Percentiles rank a stretch among this genome's conserved stretches.
phyloP scores from a whole-genome alignment of 2,329 filamentous ascomycete species.

The Stylonectria norvegica region DNA sequence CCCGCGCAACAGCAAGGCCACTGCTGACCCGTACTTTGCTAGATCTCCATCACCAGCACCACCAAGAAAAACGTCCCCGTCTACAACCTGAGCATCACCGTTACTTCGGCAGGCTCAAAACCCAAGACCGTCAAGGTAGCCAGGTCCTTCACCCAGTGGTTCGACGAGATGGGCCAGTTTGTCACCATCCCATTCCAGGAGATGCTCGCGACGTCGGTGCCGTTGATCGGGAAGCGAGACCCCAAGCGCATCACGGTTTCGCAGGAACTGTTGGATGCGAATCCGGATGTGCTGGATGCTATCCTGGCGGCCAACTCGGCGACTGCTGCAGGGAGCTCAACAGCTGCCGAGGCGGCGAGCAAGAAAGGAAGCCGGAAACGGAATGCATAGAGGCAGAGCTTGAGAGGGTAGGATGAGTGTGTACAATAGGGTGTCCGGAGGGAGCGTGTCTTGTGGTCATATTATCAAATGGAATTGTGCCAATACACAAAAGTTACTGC shows the following conservation, averaged over 20 bases:
- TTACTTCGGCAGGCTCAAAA: constrained; percentile 40
- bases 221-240: constrained; percentile 63
- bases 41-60: constrained; percentile 71
- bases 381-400: constrained; percentile 35
- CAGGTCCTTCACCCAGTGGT: constrained; percentile 71
- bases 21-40: constrained; percentile 14
- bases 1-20: not conserved
- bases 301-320: constrained; percentile 37
- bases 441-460: constrained; percentile 10
- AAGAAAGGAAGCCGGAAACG: constrained; percentile 46
- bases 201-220: constrained; percentile 67
- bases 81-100: constrained; percentile 70
- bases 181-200: constrained; percentile 74
- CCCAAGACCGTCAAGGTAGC: constrained; percentile 51
- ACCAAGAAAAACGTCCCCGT: constrained; percentile 76
- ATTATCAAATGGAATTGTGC: not conserved
- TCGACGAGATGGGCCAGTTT: constrained; percentile 69
- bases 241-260: constrained; percentile 50
- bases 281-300: constrained; percentile 49
- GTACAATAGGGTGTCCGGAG: constrained; percentile 19
- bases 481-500: not conserved
- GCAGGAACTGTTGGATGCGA: constrained; percentile 37
- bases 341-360: constrained; percentile 33
- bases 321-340: constrained; percentile 26
- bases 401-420: constrained; percentile 6